These are phyloP conservation scores for Sapria himalayana DNA, from an alignment of 345 rosid genomes.

Conservation along the genomic window DNA sequence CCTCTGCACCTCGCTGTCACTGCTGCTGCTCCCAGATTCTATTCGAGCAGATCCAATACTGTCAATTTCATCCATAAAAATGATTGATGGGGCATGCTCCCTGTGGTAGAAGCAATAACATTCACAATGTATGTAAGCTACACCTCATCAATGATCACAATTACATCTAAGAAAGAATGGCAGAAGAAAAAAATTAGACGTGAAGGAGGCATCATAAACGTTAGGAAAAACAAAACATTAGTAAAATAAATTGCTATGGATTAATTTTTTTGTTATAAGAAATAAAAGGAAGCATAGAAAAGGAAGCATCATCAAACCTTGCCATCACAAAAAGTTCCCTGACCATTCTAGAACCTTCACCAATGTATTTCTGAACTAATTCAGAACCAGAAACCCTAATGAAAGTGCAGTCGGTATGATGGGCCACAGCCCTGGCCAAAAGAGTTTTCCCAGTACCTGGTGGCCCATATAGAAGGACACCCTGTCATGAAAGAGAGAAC, in stretches of 20 bases:
- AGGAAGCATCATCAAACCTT: slow-evolving; percentile 26
- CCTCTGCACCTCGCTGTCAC: slow-evolving; percentile 94
- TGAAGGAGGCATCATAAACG: background rate
- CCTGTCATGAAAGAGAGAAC: slow-evolving; percentile 20
- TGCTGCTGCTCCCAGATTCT: slow-evolving; percentile 99
- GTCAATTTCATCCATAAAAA: slow-evolving; percentile 96
- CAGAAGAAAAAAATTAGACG: background rate
- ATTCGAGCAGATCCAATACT: slow-evolving; percentile 98
- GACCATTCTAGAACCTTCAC: slow-evolving; percentile 99
- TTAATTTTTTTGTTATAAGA: no score
- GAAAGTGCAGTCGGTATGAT: slow-evolving; percentile 97
- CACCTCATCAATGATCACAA: background rate
- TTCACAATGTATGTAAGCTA: slow-evolving; percentile 1
- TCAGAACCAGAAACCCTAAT: slow-evolving; percentile 98
- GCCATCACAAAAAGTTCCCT: slow-evolving; percentile 99
- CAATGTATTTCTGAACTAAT: slow-evolving; percentile 91
- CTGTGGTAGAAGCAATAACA: slow-evolving; percentile 13
- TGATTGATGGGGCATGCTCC: slow-evolving; percentile 96
- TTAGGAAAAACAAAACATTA: slow-evolving; percentile 2
- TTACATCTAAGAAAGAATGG: background rate
- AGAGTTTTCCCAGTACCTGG: slow-evolving; percentile 98
- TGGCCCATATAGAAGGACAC: slow-evolving; percentile 91
- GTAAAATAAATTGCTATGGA: no score
- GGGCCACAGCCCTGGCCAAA: slow-evolving; percentile 97
- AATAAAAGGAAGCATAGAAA: background rate